phyloP scores from a whole-genome alignment of 495 filamentous ascomycete species.

The Entonaema liquescens region DNA sequence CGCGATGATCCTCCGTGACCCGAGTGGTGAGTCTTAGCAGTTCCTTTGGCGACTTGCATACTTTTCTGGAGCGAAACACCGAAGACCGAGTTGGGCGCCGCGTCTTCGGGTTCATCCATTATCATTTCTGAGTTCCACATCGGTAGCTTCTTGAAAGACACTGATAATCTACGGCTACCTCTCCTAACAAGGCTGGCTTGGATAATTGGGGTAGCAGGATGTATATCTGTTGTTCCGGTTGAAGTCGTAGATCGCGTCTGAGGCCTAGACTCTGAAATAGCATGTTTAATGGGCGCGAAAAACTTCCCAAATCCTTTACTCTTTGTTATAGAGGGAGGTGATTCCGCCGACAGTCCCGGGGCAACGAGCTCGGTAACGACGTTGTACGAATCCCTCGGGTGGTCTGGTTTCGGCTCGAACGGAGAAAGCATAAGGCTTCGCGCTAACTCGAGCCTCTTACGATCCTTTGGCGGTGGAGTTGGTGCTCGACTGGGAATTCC shows the following conservation, averaged over 20 bases:
- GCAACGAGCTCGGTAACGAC: constrained; percentile 37
- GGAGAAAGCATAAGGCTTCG: constrained; percentile 32
- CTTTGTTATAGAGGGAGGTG: constrained; percentile 26
- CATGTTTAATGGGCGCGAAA: constrained; percentile 37
- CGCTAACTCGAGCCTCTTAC: constrained; percentile 41
- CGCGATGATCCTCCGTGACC: constrained; percentile 49
- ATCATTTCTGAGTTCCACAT: constrained; percentile 34
- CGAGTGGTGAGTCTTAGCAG: constrained; percentile 49
- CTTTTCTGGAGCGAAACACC: constrained; percentile 49
- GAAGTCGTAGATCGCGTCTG: constrained; percentile 39
- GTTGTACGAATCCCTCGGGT: constrained; percentile 23
- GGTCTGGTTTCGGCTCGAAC: constrained; percentile 31
- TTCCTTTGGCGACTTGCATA: constrained; percentile 52
- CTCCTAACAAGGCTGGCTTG: constrained; percentile 46
- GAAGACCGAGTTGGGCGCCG: constrained; percentile 45
- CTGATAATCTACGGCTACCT: constrained; percentile 47
- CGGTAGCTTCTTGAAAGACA: constrained; percentile 44
- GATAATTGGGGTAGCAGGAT: constrained; percentile 36
- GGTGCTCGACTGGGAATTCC: constrained; percentile 50
- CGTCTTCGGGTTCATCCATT: constrained; percentile 22
- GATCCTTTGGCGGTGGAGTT: constrained; percentile 51
- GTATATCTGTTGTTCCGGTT: constrained; percentile 12
- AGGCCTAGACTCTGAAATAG: constrained; percentile 33
- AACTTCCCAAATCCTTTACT: constrained; percentile 38
- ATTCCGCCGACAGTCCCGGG: constrained; percentile 11